A percentile compares a stretch with the other conserved stretches of the same genome.
Conservation (phyloP, 2,329 filamentous ascomycete genomes). For the Capronia coronata region DNA sequence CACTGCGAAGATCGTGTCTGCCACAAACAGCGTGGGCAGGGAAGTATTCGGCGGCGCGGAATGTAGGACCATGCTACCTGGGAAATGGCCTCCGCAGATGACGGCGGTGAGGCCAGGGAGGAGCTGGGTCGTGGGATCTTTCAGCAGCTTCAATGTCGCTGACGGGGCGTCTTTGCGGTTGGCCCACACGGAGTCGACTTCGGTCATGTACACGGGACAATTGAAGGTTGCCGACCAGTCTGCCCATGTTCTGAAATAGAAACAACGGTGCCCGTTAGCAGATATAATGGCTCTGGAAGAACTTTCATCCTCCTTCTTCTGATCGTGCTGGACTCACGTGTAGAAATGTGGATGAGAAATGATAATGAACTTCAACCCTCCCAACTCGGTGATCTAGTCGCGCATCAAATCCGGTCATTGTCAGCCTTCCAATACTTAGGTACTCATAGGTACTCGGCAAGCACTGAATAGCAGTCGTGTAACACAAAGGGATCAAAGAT, state of each 20-base stretch:
- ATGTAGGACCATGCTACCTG: slow-evolving; percentile 60
- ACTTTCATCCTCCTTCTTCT: not conserved
- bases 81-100: slow-evolving; percentile 73
- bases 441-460: too few species aligned
- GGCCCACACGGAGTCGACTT: slow-evolving; percentile 62
- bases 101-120: slow-evolving; percentile 51
- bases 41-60: slow-evolving; percentile 41
- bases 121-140: slow-evolving; percentile 22
- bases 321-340: slow-evolving; percentile 36
- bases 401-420: not conserved
- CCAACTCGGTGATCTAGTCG: slow-evolving; percentile 49
- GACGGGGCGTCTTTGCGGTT: slow-evolving; percentile 41
- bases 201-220: slow-evolving; percentile 63
- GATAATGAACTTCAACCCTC: slow-evolving; percentile 64
- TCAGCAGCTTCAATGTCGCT: slow-evolving; percentile 33
- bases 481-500: too few species aligned
- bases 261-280: not conserved
- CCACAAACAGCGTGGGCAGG: slow-evolving; percentile 59
- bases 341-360: slow-evolving; percentile 81
- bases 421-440: too few species aligned
- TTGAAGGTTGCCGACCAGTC: slow-evolving; percentile 64
- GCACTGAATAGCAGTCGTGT: too few species aligned
- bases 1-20: slow-evolving; percentile 69
- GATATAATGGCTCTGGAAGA: not conserved
- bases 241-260: slow-evolving; percentile 49